Conservation (phyloP, 1,284 basidiomycete genomes). For the Rhodotorula sp. region DNA sequence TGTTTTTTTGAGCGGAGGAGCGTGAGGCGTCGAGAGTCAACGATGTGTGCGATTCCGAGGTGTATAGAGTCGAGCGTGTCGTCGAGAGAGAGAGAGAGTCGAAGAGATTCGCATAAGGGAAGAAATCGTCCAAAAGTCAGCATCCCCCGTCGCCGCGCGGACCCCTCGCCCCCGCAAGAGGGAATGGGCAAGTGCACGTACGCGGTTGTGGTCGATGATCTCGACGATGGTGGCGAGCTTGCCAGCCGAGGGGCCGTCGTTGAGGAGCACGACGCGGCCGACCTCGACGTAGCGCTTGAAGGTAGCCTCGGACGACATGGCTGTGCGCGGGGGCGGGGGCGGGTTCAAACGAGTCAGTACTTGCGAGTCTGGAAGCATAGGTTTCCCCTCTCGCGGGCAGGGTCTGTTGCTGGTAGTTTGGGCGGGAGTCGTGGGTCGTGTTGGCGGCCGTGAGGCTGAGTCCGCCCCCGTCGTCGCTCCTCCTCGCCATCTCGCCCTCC, state of each 20-base stretch:
- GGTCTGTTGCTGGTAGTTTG: neutral
- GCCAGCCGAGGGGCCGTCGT: slow-evolving; percentile 77
- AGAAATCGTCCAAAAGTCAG: too few species aligned
- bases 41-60: too few species aligned
- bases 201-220: slow-evolving; percentile 99
- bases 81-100: neutral
- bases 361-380: neutral
- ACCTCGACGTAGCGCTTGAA: slow-evolving; percentile 99
- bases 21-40: neutral
- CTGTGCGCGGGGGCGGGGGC: neutral
- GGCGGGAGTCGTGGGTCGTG: too few species aligned
- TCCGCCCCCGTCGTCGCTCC: neutral
- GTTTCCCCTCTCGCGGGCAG: too few species aligned
- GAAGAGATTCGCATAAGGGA: neutral
- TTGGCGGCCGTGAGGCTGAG: too few species aligned
- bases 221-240: slow-evolving; percentile 94
- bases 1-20: too few species aligned
- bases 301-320: slow-evolving; percentile 51
- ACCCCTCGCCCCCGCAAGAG: too few species aligned
- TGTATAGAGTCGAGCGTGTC: neutral
- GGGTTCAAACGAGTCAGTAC: neutral
- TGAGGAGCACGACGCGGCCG: slow-evolving; percentile 95
- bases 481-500: neutral
- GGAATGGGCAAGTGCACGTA: slow-evolving; percentile 53
- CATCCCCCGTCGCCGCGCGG: too few species aligned